Percentiles rank a stretch among this genome's conserved stretches.
phyloP scores from a whole-genome alignment of 129 eudicot genomes.

The Logfia minima region DNA sequence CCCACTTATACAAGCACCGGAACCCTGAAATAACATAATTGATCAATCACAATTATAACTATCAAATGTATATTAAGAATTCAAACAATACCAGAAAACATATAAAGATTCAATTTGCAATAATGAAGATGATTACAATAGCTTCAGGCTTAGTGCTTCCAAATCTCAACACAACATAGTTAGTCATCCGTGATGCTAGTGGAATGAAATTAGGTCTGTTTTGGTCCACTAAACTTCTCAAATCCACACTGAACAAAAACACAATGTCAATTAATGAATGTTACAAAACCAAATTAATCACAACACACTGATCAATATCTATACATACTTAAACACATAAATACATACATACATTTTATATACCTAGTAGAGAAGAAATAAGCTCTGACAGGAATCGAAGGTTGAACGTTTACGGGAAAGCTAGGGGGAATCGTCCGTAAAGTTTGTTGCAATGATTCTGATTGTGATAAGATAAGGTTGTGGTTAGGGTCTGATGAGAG shows the following conservation, averaged over 20 bases:
- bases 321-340: too few relatives aligned
- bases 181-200: conserved; percentile 85
- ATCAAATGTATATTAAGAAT: not conserved
- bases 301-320: conserved; percentile 7
- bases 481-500: conserved; percentile 41
- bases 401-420: conserved; percentile 17
- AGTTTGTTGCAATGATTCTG: conserved; percentile 20
- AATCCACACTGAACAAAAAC: conserved; percentile 70
- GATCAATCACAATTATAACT: not conserved
- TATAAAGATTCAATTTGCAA: conserved; percentile 7
- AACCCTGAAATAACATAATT: conserved; percentile 51
- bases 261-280: conserved; percentile 12
- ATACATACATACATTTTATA: not conserved
- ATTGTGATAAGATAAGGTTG: conserved; percentile 28
- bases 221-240: conserved; percentile 79
- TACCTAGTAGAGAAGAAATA: conserved; percentile 93
- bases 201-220: conserved; percentile 72
- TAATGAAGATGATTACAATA: conserved; percentile 36
- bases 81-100: conserved; percentile 12
- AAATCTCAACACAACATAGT: conserved; percentile 76
- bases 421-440: conserved; percentile 12
- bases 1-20: conserved; percentile 57
- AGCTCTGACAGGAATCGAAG: conserved; percentile 81
- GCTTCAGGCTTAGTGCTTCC: conserved; percentile 56
- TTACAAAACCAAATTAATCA: not conserved